phyloP scores from a whole-genome alignment of 768 basidiomycete species.

The Dentipellis sp. region DNA sequence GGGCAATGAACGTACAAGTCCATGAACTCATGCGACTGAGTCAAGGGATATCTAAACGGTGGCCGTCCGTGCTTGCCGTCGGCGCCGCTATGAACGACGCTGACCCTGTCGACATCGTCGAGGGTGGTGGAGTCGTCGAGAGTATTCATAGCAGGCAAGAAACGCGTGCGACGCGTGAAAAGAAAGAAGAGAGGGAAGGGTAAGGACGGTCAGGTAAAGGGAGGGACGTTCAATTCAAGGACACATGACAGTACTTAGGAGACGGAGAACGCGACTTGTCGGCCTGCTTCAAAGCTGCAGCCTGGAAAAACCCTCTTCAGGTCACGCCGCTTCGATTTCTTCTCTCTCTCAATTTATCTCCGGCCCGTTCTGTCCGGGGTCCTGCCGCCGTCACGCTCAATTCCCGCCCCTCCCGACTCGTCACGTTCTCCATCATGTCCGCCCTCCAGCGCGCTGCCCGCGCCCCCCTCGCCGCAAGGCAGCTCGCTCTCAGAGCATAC shows the following conservation, averaged over 20 bases:
- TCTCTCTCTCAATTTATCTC: not conserved
- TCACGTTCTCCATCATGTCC: conserved; percentile 25
- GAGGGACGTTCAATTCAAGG: too few relatives aligned
- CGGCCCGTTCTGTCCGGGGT: not conserved
- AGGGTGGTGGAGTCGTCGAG: not conserved
- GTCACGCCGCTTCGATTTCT: not conserved
- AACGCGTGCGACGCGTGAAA: not conserved
- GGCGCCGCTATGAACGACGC: not conserved
- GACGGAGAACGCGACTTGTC: not conserved
- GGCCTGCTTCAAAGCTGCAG: not conserved
- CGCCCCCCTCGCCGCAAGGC: conserved; percentile 17
- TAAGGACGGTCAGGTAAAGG: not conserved
- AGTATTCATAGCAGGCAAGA: not conserved
- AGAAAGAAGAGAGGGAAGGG: not conserved
- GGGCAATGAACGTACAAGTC: conserved; percentile 5
- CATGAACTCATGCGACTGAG: not conserved
- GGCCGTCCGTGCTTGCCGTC: not conserved
- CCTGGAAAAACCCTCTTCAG: too few relatives aligned
- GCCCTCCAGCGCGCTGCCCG: conserved; percentile 30
- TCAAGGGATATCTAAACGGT: not conserved
- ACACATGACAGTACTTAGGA: too few relatives aligned
- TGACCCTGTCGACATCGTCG: not conserved
- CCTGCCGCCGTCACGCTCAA: not conserved
- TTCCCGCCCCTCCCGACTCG: not conserved
- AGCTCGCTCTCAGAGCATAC: conserved; percentile 8